These are phyloP conservation scores for Sporothrix protearum DNA, from an alignment of 2,329 filamentous ascomycete genomes.

Conservation along the genomic window DNA sequence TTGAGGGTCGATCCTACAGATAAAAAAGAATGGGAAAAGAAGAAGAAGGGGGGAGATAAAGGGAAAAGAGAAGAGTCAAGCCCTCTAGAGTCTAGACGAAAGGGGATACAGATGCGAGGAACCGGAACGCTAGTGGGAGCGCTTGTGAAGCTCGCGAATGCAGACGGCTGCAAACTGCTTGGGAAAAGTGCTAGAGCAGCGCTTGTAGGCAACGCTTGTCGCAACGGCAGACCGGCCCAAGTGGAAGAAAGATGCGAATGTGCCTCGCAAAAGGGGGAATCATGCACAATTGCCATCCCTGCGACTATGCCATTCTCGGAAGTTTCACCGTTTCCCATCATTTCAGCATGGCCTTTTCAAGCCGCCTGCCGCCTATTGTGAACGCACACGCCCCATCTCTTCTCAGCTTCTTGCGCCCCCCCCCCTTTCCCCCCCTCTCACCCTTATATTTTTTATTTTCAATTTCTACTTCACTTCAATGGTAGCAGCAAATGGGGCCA, in stretches of 20 bases:
- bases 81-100: too few relatives aligned
- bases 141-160: too few relatives aligned
- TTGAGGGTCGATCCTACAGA: too few relatives aligned
- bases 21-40: not conserved
- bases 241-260: not conserved
- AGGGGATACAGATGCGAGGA: not conserved
- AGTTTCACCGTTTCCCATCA: not conserved
- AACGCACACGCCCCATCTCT: not conserved
- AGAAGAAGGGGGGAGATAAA: not conserved
- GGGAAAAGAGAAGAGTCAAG: not conserved
- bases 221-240: not conserved
- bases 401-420: not conserved
- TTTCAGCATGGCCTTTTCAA: not conserved
- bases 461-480: too few relatives aligned
- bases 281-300: not conserved
- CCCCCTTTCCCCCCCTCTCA: too few relatives aligned
- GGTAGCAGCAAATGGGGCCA: not conserved
- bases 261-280: not conserved
- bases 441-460: too few relatives aligned
- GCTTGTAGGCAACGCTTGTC: too few relatives aligned
- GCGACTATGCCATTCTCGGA: not conserved
- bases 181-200: too few relatives aligned
- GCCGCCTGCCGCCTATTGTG: not conserved
- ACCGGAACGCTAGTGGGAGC: too few relatives aligned
- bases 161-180: too few relatives aligned